Percentiles rank a stretch among this genome's conserved stretches.
Evolutionary conservation across 2,329 filamentous ascomycete genomes (phyloP).

Genomic region (Pseudogymnoascus sp.): DNA sequence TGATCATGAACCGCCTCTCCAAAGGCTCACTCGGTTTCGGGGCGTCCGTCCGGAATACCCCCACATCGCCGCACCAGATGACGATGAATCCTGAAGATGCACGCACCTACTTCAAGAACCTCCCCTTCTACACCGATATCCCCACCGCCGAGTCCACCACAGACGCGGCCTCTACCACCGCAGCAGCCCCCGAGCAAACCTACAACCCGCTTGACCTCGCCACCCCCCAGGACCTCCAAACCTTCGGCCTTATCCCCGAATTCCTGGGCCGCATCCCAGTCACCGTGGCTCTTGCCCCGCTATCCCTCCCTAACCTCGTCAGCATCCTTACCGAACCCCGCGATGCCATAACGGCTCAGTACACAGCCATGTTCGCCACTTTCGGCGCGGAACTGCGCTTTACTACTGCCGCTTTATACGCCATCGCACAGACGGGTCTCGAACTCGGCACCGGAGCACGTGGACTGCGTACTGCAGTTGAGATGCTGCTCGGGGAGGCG

Average conservation of each 20-base stretch:
- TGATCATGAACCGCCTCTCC: constrained; percentile 77
- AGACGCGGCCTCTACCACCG: too few species aligned
- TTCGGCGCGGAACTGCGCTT: constrained; percentile 69
- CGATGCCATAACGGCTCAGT: constrained; percentile 82
- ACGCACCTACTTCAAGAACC: constrained; percentile 45
- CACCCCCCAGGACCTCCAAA: constrained; percentile 68
- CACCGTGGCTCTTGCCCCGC: constrained; percentile 72
- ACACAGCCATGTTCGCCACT: constrained; percentile 75
- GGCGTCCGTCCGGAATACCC: constrained; percentile 61
- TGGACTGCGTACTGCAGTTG: constrained; percentile 72
- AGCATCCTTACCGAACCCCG: constrained; percentile 88
- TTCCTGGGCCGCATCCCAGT: constrained; percentile 94
- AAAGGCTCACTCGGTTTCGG: constrained; percentile 84
- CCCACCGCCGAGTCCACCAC: not conserved
- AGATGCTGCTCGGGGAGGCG: constrained; percentile 66
- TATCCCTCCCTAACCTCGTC: constrained; percentile 61
- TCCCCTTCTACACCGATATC: constrained; percentile 43
- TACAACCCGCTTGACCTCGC: constrained; percentile 57
- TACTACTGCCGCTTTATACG: constrained; percentile 71
- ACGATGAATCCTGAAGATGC: constrained; percentile 58
- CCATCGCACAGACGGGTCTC: constrained; percentile 59
- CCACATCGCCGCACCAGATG: constrained; percentile 39
- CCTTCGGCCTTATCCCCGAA: constrained; percentile 87
- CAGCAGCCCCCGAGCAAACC: not conserved
- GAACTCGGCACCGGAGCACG: constrained; percentile 71